Evolutionary conservation across 2,329 filamentous ascomycete genomes (phyloP).

Genomic region (Alternaria brassicicola): DNA sequence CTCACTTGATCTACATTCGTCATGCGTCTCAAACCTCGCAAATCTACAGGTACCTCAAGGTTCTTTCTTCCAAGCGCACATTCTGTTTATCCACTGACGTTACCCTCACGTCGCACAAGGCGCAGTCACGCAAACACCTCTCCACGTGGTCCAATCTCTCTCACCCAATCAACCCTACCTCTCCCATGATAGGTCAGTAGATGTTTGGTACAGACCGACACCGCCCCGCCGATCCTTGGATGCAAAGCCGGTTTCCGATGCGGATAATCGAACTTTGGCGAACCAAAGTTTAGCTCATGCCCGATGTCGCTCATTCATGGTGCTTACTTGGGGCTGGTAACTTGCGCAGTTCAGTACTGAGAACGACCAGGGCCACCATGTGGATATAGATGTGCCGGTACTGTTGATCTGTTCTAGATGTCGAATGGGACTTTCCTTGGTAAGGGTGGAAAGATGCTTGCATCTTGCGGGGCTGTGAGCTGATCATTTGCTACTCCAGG

Average conservation of each 20-base stretch:
- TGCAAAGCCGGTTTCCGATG: neutral
- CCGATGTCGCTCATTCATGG: neutral
- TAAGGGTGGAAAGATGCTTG: neutral
- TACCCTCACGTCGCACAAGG: neutral
- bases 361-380: neutral
- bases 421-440: neutral
- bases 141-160: neutral
- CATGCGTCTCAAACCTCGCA: neutral
- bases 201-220: neutral
- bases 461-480: neutral
- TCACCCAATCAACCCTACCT: neutral
- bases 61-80: neutral
- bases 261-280: constrained; percentile 4
- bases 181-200: neutral
- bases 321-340: neutral
- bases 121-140: neutral
- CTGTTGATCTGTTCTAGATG: neutral
- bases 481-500: too few species aligned
- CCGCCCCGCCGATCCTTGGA: neutral
- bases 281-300: neutral
- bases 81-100: neutral
- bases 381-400: neutral
- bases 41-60: neutral
- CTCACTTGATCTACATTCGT: neutral
- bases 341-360: too few species aligned